Evolutionary conservation across 2,329 filamentous ascomycete species (phyloP).

Genomic region (Ceratocystiopsis sp.): DNA sequence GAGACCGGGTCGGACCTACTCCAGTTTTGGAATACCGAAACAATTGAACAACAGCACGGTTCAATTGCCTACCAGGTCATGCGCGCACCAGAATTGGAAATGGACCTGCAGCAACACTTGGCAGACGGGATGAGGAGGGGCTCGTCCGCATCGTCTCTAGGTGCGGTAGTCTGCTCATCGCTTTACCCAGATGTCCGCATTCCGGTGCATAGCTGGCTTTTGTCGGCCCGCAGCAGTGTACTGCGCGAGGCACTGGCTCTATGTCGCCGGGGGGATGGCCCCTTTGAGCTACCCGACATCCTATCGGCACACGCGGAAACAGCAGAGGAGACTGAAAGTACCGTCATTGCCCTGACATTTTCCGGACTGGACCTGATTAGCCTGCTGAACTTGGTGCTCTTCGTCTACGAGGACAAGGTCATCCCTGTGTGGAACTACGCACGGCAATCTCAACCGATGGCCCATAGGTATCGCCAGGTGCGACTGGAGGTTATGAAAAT

Average conservation of each 20-base stretch:
- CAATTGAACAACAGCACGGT: constrained; percentile 35
- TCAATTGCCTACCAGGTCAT: constrained; percentile 35
- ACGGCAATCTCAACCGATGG: constrained; percentile 44
- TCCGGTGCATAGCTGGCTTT: constrained; percentile 68
- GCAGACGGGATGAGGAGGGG: constrained; percentile 14
- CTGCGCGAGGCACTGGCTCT: constrained; percentile 45
- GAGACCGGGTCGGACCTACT: constrained; percentile 21
- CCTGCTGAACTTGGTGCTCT: constrained; percentile 63
- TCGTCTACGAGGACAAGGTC: constrained; percentile 61
- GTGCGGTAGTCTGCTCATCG: constrained; percentile 34
- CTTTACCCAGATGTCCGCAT: constrained; percentile 52
- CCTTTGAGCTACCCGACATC: constrained; percentile 40
- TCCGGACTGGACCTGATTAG: constrained; percentile 57
- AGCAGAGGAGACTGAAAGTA: constrained; percentile 17
- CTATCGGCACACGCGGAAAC: constrained; percentile 33
- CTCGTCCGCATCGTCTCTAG: constrained; percentile 12
- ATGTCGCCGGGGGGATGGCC: constrained; percentile 33
- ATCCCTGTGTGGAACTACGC: constrained; percentile 80
- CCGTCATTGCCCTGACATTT: constrained; percentile 43
- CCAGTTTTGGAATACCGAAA: constrained; percentile 23
- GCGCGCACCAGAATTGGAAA: constrained; percentile 47
- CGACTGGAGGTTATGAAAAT: constrained; percentile 70
- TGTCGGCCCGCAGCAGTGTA: constrained; percentile 55
- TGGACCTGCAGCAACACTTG: constrained; percentile 38
- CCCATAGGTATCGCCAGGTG: constrained; percentile 61